Evolutionary conservation across 2,329 filamentous ascomycete genomes (phyloP), one percentile per base, ranked within the genome.

Genomic region (Coleophoma cylindrospora): DNA sequence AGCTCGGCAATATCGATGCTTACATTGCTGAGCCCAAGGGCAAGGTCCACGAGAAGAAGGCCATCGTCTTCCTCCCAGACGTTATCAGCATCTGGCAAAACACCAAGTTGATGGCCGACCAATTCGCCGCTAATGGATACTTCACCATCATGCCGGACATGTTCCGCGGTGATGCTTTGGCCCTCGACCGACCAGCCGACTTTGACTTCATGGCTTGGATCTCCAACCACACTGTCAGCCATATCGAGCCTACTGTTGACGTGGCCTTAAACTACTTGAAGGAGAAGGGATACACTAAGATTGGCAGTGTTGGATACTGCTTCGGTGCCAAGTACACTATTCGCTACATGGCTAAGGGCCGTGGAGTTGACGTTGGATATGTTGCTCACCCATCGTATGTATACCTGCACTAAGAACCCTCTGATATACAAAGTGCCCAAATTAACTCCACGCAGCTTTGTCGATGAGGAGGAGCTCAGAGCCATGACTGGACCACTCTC

Each of bases 311-410:
- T 0, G 87, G 87, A 0, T 90, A 90, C 68, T 91, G 87, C 69
- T 88, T 90, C 57, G 87, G 87, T 36, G 86, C 77, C 49, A 88
- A 87, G 79, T 91, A 87, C 66, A 80, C 89, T 34, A 76, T 77
- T 48, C 82, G 90, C 40, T 86, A 84, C 73, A 76, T 83, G 61
- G 43, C 57, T 4, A 74, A 76, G 50, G 75, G 70, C 34, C 81
- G 81, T 54, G 67, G 72, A 54, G 75, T 92, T 57, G 76, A 88
- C 48, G 87, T 79, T 48, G 89, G 86, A 37, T 94, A 77, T 69
- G 69, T 81, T 15, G 89, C 88, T 1, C 89, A 94, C 68, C 89
- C 89, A 1, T 87, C 82, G 22, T 64, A 47, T 27, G 61, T 54
- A 10, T 6, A 27, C 6, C 27, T 27, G 27, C 27, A 27, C 3